phyloP scores from a whole-genome alignment of 164 flowering plant genomes.

The Houttuynia cordata region DNA sequence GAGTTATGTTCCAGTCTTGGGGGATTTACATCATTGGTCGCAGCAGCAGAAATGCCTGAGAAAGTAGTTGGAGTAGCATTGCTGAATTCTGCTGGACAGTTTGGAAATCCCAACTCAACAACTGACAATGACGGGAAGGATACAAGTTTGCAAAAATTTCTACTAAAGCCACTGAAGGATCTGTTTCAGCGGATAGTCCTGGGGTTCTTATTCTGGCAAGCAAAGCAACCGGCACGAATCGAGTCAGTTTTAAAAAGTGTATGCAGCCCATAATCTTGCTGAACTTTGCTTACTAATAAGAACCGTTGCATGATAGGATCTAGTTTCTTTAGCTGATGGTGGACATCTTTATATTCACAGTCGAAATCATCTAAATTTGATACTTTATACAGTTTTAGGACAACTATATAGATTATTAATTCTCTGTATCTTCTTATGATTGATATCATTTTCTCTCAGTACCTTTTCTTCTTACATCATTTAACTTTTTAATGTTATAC shows the following conservation, averaged over 20 bases:
- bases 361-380: no score
- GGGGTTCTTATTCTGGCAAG: slow-evolving; percentile 89
- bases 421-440: no score
- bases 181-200: slow-evolving; percentile 75
- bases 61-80: slow-evolving; percentile 69
- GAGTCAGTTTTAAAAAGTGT: slow-evolving; percentile 84
- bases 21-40: slow-evolving; percentile 80
- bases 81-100: slow-evolving; percentile 89
- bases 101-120: slow-evolving; percentile 40
- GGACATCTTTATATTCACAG: not conserved
- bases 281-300: not conserved
- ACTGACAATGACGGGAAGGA: slow-evolving; percentile 26
- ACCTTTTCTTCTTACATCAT: no score
- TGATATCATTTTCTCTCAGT: no score
- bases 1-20: slow-evolving; percentile 64
- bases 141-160: slow-evolving; percentile 32
- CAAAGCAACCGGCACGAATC: slow-evolving; percentile 87
- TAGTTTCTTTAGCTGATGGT: not conserved
- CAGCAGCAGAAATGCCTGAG: slow-evolving; percentile 63
- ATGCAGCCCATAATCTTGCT: slow-evolving; percentile 14
- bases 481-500: no score
- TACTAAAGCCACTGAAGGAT: slow-evolving; percentile 77
- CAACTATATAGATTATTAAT: no score
- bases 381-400: no score
- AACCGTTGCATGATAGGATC: not conserved